Evolutionary conservation across 139 green algal genomes (phyloP), one percentile per base, ranked within the genome.

Genomic region (Trebouxia sp.): DNA sequence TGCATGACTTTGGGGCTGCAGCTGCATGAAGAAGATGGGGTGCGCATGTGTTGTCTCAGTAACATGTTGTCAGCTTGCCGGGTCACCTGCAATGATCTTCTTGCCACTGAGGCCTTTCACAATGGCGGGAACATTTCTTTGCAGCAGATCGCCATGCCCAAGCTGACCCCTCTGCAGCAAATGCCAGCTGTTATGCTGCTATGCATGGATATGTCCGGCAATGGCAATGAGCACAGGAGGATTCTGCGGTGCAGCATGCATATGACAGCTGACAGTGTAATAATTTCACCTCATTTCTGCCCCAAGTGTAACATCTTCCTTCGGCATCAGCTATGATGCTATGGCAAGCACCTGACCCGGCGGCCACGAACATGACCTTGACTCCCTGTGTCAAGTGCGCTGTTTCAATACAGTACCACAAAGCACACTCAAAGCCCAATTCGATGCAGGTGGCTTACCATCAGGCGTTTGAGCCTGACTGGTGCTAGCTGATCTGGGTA

Each of bases 241-340:
- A n/a, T n/a, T n/a, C n/a, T 12, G 26, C 14, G 20, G 20, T 69
- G 56, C 56, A 69, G 6, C 20, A 76, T 76, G 1, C 12, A 4
- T n/a, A 10, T 11, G 5, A 53, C 37, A 47, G 26, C 14, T 26
- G 12, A 47, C 10, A 22, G 10, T 26, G 30, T 22, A 76, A 76
- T 8, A 51, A 28, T 14, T 76, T 42, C 62, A 92, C 90, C 88
- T 98, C 93, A 74, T 98, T 98, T 22, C 93, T 83, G 30, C 95
- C 95, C 95, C 95, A 98, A 11, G 91, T 92, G 84, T 91, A 98
- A 51, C 91, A 90, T 2, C 74, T 75, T 38, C 95, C 95, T 2
- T 91, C 87, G 0, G 83, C 66, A 30, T 93, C 92, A 0, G 81
- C 90, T 28, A 83, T 85, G 24, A 98, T 85, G 80, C 86, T 92